Base-by-base conservation (phyloP, 805 yeast species). In the Saccharomycopsis babjevae region DNA sequence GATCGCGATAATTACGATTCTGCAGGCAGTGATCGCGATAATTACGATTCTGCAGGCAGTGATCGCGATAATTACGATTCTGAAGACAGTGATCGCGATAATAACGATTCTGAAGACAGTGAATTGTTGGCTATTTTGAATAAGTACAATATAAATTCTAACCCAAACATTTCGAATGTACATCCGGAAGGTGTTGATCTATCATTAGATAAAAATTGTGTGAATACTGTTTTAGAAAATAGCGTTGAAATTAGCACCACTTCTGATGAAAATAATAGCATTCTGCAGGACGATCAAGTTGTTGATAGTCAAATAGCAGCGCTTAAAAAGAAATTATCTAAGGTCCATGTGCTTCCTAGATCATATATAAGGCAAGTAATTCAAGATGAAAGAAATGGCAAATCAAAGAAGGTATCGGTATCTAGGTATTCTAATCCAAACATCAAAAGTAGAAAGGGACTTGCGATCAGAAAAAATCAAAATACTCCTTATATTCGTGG, bases 261-360 rank as follows among this genome's bases (percentile, higher is more conserved):
- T 15, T 50, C 56, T 5, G 36, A 32, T 20, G 40, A 28, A 22
- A 25, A 54, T 25, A 46, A 39, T 20, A 39, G 22, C 4, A 15
- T 20, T 25, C 22, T 30, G 32, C 8, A 28, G 15, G 54, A 22
- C 5, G 20, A 22, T 42, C 42, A 25, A 8, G n/a, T 18, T 32
- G 55, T 22, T 13, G 34, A 28, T 46, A 59, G 46, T 46, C 50
- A 20, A 32, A 40, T 28, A 42, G n/a, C 15, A 18, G 28, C 16
- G 1, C 50, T 61, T 13, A 50, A 54, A 55, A 54, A 54, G 42
- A 62, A 59, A 46, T 30, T 62, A n/a, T 50, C 62, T 30, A 62
- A 42, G 42, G 57, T 54, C 6, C 60, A 57, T 15, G 64, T 60
- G n/a, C 40, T 62, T 16, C 64, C 64, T 2, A 57, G 42, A 34